phyloP scores from a whole-genome alignment of 1,284 basidiomycete species.

The Exobasidium rhododendri region DNA sequence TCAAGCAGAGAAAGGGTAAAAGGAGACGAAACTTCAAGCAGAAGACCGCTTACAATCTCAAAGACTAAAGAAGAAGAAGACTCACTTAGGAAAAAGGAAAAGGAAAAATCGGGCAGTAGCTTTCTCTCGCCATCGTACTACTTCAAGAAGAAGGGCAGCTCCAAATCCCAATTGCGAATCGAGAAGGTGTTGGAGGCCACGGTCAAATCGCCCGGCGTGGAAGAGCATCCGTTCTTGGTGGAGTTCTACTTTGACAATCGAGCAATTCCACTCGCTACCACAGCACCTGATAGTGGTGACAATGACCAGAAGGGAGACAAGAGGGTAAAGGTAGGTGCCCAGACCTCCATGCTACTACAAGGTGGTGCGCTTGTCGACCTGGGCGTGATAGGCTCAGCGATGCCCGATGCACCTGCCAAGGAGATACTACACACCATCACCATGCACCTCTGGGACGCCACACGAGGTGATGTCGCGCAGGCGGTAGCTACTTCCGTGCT shows the following conservation, averaged over 20 bases:
- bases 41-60: neutral
- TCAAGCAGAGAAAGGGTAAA: neutral
- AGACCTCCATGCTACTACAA: neutral
- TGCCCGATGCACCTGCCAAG: neutral
- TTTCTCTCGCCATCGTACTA: neutral
- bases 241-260: neutral
- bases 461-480: neutral
- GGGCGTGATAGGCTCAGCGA: neutral
- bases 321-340: neutral
- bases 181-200: neutral
- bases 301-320: neutral
- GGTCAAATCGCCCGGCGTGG: neutral
- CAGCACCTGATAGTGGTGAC: neutral
- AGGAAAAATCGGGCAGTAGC: neutral
- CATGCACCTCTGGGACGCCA: conserved; percentile 9
- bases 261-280: neutral
- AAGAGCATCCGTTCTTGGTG: conserved; percentile 6
- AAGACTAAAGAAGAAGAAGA: neutral
- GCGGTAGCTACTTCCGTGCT: neutral
- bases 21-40: neutral
- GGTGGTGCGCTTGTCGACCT: conserved; percentile 7
- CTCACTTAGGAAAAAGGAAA: neutral
- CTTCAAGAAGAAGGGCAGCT: neutral
- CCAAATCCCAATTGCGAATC: neutral
- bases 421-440: conserved; percentile 9